A percentile compares a stretch with the other conserved stretches of the same genome.
phyloP scores from a whole-genome alignment of 306 rosid species.

The Echinosophora koreensis region DNA sequence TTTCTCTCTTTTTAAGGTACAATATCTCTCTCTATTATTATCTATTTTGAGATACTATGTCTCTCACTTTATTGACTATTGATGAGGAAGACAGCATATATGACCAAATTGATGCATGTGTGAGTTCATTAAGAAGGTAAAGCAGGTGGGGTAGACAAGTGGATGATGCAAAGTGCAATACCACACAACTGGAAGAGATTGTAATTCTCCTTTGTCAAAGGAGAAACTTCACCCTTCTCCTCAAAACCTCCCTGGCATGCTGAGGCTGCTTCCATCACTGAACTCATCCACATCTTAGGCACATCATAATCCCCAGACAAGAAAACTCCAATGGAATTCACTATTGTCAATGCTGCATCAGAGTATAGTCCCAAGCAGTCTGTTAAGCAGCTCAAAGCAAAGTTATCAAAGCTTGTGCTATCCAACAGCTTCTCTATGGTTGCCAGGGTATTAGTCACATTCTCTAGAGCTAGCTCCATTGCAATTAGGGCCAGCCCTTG shows the following conservation, averaged over 20 bases:
- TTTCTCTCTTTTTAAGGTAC: neutral
- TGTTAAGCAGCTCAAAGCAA: constrained; percentile 45
- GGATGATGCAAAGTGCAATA: constrained; percentile 63
- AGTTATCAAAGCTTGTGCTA: constrained; percentile 25
- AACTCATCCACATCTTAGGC: constrained; percentile 52
- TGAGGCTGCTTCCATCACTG: constrained; percentile 62
- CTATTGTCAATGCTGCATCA: constrained; percentile 54
- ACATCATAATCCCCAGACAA: constrained; percentile 50
- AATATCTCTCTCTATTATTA: neutral
- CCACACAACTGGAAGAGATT: constrained; percentile 66
- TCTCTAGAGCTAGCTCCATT: constrained; percentile 68
- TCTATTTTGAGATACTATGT: neutral
- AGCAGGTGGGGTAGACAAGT: constrained; percentile 37
- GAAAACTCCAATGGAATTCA: constrained; percentile 54
- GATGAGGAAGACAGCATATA: neutral
- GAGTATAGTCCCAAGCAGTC: constrained; percentile 70
- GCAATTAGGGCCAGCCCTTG: constrained; percentile 63
- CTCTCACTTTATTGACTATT: neutral
- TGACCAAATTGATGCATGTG: neutral
- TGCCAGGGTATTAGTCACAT: constrained; percentile 49
- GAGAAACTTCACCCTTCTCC: constrained; percentile 61
- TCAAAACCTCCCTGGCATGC: constrained; percentile 71
- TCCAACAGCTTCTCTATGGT: constrained; percentile 51
- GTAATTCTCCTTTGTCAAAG: constrained; percentile 62
- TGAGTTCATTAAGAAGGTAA: neutral